These are phyloP conservation scores for Blastocystis sp. DNA, from an alignment of 352 stramenopile genomes.

Conservation along the genomic window DNA sequence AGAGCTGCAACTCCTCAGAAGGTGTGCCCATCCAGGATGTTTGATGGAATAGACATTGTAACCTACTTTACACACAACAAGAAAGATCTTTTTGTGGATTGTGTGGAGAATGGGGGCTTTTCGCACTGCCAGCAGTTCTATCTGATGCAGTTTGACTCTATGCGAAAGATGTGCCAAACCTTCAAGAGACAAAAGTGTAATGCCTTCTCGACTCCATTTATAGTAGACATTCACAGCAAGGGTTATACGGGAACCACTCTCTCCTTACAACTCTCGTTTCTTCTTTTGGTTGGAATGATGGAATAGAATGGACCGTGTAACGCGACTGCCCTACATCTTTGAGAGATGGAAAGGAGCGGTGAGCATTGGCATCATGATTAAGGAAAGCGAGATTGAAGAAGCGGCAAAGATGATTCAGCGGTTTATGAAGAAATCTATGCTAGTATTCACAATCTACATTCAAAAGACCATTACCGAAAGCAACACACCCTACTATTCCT, in stretches of 20 bases:
- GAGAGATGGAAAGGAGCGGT: neutral
- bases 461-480: neutral
- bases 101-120: neutral
- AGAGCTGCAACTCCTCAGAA: too few species aligned
- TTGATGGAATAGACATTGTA: neutral
- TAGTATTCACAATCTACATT: neutral
- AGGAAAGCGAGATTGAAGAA: neutral
- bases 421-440: neutral
- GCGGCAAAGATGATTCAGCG: neutral
- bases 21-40: too few species aligned
- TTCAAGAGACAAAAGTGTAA: neutral
- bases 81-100: neutral
- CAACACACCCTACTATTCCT: neutral
- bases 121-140: slow-evolving; percentile 23
- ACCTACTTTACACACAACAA: slow-evolving; percentile 3
- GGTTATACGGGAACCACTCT: neutral
- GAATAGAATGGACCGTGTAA: neutral
- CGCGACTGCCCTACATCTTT: neutral
- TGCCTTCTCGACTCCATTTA: neutral
- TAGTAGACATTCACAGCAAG: neutral
- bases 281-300: neutral
- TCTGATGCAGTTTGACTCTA: neutral
- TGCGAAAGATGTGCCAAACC: neutral
- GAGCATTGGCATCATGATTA: neutral
- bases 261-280: neutral